Evolutionary conservation across 345 rosid species (phyloP).

Genomic region (Hirschfeldia incana): DNA sequence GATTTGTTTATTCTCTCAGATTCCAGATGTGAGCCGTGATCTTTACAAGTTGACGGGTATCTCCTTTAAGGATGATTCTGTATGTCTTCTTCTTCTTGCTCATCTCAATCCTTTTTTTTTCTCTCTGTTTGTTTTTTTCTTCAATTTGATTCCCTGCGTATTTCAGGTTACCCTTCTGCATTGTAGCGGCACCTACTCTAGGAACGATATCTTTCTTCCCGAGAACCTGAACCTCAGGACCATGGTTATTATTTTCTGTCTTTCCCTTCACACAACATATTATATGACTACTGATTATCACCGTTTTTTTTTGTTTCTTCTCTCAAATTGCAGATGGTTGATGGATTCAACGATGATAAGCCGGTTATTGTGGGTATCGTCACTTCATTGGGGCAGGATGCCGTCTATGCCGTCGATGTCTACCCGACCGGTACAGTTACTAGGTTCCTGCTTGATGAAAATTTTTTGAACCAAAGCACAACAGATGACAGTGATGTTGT

Average conservation of each 20-base stretch:
- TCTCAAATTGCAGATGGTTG: neutral
- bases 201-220: neutral
- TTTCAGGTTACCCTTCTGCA: neutral
- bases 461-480: too few relatives aligned
- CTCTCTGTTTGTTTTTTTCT: too few relatives aligned
- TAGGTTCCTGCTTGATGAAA: too few relatives aligned
- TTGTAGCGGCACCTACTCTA: neutral
- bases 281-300: neutral
- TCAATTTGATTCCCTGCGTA: neutral
- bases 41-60: neutral
- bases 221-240: neutral
- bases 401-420: neutral
- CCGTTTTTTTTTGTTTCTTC: neutral
- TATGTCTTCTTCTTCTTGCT: neutral
- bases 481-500: neutral
- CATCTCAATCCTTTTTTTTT: neutral
- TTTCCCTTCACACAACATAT: neutral
- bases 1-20: neutral
- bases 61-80: neutral
- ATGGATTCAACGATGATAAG: neutral
- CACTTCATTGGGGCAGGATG: neutral
- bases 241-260: neutral
- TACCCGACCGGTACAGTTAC: neutral
- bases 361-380: neutral
- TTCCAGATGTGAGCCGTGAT: neutral